Base-by-base conservation (phyloP, 192 early-diverging fungal genomes). In the Funneliformis mosseae region DNA sequence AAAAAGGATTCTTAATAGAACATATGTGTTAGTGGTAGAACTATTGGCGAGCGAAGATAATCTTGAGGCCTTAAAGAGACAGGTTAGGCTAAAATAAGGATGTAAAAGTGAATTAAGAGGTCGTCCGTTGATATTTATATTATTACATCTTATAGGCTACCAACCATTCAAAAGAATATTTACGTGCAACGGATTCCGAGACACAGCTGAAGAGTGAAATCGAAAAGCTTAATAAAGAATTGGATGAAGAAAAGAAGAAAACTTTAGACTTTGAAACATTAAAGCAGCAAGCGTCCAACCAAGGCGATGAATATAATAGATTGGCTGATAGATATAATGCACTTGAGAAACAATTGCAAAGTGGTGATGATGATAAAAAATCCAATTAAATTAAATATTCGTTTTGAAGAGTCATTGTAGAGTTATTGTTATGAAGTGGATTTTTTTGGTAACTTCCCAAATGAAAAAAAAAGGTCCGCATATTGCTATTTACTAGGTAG, bases 1-100 rank as follows among this genome's bases (percentile, higher is more conserved):
- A 27, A 61, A 42, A 46, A 87, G 86, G 41, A 91, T 91, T 39
- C 78, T 91, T 33, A 89, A 88, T 72, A 86, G 90, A 50, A 91
- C 90, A n/a, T 86, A 85, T 63, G 79, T 83, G 6, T 80, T 88
- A 78, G 82, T 91, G 10, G 62, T 88, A 63, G 84, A 88, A 28
- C 60, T 91, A 70, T 81, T 89, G 60, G 83, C 84, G 74, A 81
- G 82, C 41, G 90, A 91, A 77, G 90, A 91, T 46, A 84, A 84
- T 82, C 80, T 84, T 60, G 86, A 85, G 39, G 64, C 80, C 39
- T 39, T 85, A 25, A 87, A 85, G 71, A 85, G 83, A 79, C 83
- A 85, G 81, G 83, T 78, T 76, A 69, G 67, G 2, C 21, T 38
- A 42, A 25, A 72, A 16, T 71, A 38, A n/a, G 72, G 9, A 12